Conservation (phyloP, 139 green algal genomes). For the Cymbomonas tetramitiformis region DNA sequence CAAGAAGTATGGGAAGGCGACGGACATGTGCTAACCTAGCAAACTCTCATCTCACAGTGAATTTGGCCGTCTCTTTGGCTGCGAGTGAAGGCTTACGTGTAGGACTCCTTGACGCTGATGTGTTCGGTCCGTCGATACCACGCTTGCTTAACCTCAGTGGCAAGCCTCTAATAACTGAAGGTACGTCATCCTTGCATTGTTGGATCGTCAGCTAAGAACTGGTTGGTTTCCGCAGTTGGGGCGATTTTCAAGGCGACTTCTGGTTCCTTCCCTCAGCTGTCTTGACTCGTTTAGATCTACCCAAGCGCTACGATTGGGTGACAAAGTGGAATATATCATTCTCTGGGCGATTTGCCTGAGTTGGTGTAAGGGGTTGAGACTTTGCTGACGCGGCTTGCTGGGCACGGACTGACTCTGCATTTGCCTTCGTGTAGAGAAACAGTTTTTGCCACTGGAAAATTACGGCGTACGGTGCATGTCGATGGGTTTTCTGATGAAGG, state of each 20-base stretch:
- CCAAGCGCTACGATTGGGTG: too few species aligned
- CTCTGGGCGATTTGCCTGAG: too few species aligned
- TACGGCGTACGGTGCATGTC: slow-evolving; percentile 64
- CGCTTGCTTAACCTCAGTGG: slow-evolving; percentile 64
- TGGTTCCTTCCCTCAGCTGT: too few species aligned
- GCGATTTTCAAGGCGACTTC: too few species aligned
- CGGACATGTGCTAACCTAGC: background rate
- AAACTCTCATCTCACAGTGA: slow-evolving; percentile 49
- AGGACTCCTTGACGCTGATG: slow-evolving; percentile 78
- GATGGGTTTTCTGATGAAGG: slow-evolving; percentile 83
- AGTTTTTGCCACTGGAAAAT: slow-evolving; percentile 52
- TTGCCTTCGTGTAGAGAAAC: background rate
- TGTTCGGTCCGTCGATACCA: slow-evolving; percentile 73
- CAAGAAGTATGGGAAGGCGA: background rate
- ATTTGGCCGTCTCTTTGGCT: slow-evolving; percentile 68
- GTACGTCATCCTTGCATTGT: too few species aligned
- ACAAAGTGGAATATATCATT: too few species aligned
- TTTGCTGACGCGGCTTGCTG: too few species aligned
- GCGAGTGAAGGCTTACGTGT: slow-evolving; percentile 41
- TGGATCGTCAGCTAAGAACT: too few species aligned
- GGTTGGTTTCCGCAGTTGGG: too few species aligned
- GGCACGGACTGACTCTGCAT: too few species aligned
- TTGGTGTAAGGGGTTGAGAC: too few species aligned
- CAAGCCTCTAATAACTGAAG: slow-evolving; percentile 30
- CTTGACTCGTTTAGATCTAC: too few species aligned